These are phyloP conservation scores for Diaporthe helianthi DNA, from an alignment of 2,329 filamentous ascomycete genomes.

Conservation along the genomic window DNA sequence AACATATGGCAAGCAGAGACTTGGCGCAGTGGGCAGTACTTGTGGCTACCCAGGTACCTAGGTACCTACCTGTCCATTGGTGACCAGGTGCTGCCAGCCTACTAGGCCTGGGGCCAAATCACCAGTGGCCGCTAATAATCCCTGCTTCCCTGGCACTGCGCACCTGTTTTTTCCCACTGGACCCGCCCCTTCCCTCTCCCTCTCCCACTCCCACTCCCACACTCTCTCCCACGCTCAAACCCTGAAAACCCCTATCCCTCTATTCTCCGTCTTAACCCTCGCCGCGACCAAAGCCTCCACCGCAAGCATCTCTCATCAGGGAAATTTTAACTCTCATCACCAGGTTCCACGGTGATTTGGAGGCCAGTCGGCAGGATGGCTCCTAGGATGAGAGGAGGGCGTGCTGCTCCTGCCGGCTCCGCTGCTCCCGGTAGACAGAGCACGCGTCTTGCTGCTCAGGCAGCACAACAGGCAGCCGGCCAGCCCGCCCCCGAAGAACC, in stretches of 20 bases:
- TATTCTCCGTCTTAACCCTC: slow-evolving; percentile 7
- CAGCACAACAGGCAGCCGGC: slow-evolving; percentile 30
- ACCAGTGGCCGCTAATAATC: background rate
- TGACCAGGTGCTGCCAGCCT: too few species aligned
- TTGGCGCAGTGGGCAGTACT: too few species aligned
- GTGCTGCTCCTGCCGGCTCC: slow-evolving; percentile 18
- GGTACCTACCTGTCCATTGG: too few species aligned
- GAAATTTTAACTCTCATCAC: slow-evolving; percentile 10
- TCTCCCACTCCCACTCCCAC: background rate
- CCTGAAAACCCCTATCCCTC: slow-evolving; percentile 24
- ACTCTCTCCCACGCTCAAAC: slow-evolving; percentile 10
- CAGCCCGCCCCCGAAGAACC: slow-evolving; percentile 26
- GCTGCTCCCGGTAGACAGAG: slow-evolving; percentile 29
- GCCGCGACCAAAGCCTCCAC: background rate
- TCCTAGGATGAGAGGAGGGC: slow-evolving; percentile 25
- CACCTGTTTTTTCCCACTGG: background rate
- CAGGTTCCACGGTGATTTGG: background rate
- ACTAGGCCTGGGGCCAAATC: background rate
- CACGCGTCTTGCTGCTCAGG: slow-evolving; percentile 31
- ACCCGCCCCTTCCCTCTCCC: background rate
- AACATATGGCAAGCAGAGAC: too few species aligned
- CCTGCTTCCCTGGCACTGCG: background rate
- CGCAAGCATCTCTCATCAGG: background rate
- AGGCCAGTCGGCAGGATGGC: slow-evolving; percentile 23
- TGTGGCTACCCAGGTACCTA: too few species aligned